These are phyloP conservation scores for Myxozyma vanderwaltii DNA, from an alignment of 805 yeast genomes.

Conservation along the genomic window DNA sequence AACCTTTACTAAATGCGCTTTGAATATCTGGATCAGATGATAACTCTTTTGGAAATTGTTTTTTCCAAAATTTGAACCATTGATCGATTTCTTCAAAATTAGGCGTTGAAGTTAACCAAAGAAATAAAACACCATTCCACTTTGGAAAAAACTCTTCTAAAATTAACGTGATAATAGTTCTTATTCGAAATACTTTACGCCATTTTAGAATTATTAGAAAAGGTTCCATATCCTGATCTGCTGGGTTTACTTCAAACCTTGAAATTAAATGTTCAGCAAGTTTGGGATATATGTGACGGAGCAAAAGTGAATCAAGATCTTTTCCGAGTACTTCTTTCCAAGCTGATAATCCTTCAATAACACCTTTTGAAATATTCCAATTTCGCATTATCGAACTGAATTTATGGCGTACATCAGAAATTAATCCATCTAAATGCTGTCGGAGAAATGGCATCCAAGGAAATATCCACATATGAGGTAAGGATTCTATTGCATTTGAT, in stretches of 20 bases:
- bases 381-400: constrained; percentile 33
- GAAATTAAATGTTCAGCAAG: constrained; percentile 22
- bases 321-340: constrained; percentile 45
- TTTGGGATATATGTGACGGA: constrained; percentile 35
- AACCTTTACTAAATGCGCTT: constrained; percentile 34
- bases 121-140: constrained; percentile 40
- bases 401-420: constrained; percentile 36
- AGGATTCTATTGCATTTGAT: background rate
- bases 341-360: constrained; percentile 36
- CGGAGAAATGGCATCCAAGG: constrained; percentile 46
- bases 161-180: constrained; percentile 38
- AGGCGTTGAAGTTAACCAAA: constrained; percentile 39
- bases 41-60: constrained; percentile 36
- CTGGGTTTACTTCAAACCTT: constrained; percentile 38
- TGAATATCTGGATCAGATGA: constrained; percentile 18
- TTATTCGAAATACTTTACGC: constrained; percentile 34
- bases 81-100: constrained; percentile 37
- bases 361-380: constrained; percentile 35
- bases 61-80: constrained; percentile 44
- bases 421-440: constrained; percentile 27
- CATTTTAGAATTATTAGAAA: constrained; percentile 37
- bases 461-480: constrained; percentile 43
- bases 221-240: constrained; percentile 35
- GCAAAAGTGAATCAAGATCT: constrained; percentile 33
- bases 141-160: constrained; percentile 48